A percentile compares a stretch with the other conserved stretches of the same genome.
Conservation (phyloP, 2,329 filamentous ascomycete genomes). For the Orbilia blumenaviensis region DNA sequence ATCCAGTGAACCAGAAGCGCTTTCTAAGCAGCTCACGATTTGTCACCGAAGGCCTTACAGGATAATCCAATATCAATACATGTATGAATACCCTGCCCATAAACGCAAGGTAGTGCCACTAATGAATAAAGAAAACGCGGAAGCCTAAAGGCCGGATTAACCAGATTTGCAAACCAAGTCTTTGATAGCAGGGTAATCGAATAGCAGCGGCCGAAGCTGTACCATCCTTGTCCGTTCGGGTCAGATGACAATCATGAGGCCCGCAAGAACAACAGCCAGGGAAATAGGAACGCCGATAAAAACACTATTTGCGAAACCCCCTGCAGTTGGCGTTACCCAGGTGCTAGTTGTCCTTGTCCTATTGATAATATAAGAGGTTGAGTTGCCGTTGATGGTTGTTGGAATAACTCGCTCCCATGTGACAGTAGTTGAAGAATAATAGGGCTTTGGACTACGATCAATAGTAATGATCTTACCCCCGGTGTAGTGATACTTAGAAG, state of each 20-base stretch:
- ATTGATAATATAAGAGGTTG: constrained; percentile 13
- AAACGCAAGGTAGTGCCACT: constrained; percentile 3
- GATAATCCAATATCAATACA: constrained; percentile 11
- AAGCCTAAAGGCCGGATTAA: background rate
- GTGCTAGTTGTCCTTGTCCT: constrained; percentile 36
- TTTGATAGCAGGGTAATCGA: background rate
- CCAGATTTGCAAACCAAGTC: background rate
- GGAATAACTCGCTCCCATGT: constrained; percentile 16
- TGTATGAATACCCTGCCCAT: constrained; percentile 25
- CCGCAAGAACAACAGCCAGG: constrained; percentile 20
- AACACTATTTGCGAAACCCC: constrained; percentile 1
- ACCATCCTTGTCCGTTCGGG: background rate
- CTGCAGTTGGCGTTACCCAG: constrained; percentile 24
- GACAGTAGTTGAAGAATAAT: constrained; percentile 26
- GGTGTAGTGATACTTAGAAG: background rate
- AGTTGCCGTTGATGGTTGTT: constrained; percentile 29
- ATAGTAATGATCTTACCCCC: constrained; percentile 47
- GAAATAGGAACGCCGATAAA: background rate
- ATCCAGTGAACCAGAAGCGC: background rate
- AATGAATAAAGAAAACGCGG: background rate
- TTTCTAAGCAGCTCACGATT: background rate
- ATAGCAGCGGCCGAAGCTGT: constrained; percentile 16
- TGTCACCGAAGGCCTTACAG: background rate
- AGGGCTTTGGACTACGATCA: constrained; percentile 11
- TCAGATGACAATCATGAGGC: constrained; percentile 30